Base-by-base conservation (phyloP, 352 stramenopile genomes). In the Globisporangium middletonii region DNA sequence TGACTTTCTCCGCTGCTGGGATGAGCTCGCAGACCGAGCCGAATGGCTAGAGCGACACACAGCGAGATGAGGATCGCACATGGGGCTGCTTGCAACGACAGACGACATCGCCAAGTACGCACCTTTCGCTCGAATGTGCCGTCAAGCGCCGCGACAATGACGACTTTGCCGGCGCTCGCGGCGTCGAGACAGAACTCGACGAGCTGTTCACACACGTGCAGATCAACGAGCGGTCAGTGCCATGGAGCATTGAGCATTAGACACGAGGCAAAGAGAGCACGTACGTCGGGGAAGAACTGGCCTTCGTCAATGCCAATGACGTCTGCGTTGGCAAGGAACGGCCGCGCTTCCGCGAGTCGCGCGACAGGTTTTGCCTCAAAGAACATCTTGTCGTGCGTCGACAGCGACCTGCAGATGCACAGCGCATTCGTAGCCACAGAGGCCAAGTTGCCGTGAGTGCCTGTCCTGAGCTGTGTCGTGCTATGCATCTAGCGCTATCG, bases 301-400 rank as follows among this genome's bases (percentile, higher is more conserved):
- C 81, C 85, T 65, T 94, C 85, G 53, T 94, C 85, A 53, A 94
- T 90, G 49, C 79, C 83, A 53, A 94, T 92, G 37, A 94, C 85
- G 57, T 94, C 83, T 57, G 74, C 86, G n/a, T 86, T 72, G 37
- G 80, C 56, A 50, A 89, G 69, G 42, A 71, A 70, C 30, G 75
- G 59, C 26, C 75, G 73, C 54, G 88, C 74, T 58, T 91, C 77
- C 2, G 64, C 65, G 9, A 89, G 55, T 2, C 65, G 70, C 50
- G 82, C 72, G 56, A 90, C 78, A 1, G 83, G 71, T 60, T 75
- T 79, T 18, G 81, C 79, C 16, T 86, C 65, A 60, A 86, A 79
- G 38, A 88, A 79, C 51, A 85, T 67, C 50, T 83, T 84, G 64
- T 93, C 83, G 57, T 93, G 83, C 8, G 83, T 93, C 54, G 77